phyloP scores from a whole-genome alignment of 306 rosid genomes.

The Biancaea sappan region DNA sequence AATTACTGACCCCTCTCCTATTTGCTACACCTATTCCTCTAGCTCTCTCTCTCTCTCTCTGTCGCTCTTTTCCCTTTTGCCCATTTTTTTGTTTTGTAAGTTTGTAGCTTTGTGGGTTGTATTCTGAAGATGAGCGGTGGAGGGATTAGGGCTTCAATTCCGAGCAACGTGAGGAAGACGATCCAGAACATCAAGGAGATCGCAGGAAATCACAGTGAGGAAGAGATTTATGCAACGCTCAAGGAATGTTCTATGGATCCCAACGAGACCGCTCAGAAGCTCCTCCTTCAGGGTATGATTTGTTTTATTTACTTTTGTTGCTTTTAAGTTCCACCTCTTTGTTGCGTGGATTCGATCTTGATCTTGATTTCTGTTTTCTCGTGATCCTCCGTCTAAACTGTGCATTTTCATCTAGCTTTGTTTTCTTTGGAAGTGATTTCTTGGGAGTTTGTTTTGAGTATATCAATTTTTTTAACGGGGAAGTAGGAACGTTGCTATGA shows the following conservation, averaged over 20 bases:
- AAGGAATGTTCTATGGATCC: constrained; percentile 99
- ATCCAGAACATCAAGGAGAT: constrained; percentile 89
- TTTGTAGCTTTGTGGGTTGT: constrained; percentile 39
- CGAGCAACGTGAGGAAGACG: constrained; percentile 64
- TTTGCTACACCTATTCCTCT: constrained; percentile 29
- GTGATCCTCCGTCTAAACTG: constrained; percentile 49
- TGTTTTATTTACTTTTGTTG: background rate
- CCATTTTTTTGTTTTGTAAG: constrained; percentile 25
- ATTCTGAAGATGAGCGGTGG: constrained; percentile 63
- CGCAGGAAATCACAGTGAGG: constrained; percentile 81
- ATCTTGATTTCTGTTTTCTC: constrained; percentile 32
- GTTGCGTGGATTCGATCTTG: constrained; percentile 35
- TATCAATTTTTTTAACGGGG: constrained; percentile 34
- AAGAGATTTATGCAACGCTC: constrained; percentile 94
- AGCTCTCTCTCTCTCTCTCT: too few species aligned
- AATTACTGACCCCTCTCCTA: constrained; percentile 44
- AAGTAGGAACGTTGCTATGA: constrained; percentile 43
- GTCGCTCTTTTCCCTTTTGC: constrained; percentile 18
- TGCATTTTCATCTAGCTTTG: constrained; percentile 35
- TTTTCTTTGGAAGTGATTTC: constrained; percentile 25
- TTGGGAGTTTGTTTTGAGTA: constrained; percentile 36
- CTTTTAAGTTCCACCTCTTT: constrained; percentile 4
- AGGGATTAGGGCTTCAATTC: constrained; percentile 91
- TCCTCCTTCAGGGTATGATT: constrained; percentile 80
- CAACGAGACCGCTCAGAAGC: constrained; percentile 90